These are phyloP conservation scores for Coprinopsis marcescibilis DNA, from an alignment of 768 basidiomycete genomes.

Conservation along the genomic window DNA sequence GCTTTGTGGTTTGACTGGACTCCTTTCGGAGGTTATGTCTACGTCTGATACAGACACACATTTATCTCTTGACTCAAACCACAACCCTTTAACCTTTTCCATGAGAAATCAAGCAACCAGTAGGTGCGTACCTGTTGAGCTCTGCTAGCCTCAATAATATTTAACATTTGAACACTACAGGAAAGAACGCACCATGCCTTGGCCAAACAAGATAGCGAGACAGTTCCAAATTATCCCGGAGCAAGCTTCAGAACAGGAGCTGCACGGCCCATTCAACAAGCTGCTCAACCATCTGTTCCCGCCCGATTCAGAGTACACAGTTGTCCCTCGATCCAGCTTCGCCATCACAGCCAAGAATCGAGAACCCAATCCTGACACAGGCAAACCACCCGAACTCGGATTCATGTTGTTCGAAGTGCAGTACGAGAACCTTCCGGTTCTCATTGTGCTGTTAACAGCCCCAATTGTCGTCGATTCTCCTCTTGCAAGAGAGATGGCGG, in stretches of 20 bases:
- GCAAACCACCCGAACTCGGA: conserved; percentile 2
- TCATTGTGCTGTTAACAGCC: conserved; percentile 22
- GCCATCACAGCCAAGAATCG: conserved; percentile 1
- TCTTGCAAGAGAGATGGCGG: conserved; percentile 19
- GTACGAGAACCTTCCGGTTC: conserved; percentile 17
- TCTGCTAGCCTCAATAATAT: too few species aligned
- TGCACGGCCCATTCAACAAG: conserved; percentile 13
- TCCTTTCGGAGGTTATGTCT: too few species aligned
- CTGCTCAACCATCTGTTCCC: conserved; percentile 16
- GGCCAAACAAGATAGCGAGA: conserved; percentile 3
- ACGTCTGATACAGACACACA: too few species aligned
- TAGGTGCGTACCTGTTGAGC: too few species aligned
- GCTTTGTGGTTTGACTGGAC: too few species aligned
- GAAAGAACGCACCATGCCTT: conserved; percentile 7
- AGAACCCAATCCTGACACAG: conserved; percentile 1
- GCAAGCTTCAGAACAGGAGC: conserved; percentile 9
- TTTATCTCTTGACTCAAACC: too few species aligned
- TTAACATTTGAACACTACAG: too few species aligned
- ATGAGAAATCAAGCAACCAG: background rate
- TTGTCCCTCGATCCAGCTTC: conserved; percentile 9
- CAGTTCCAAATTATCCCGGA: conserved; percentile 10
- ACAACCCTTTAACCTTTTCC: too few species aligned
- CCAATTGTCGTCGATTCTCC: conserved; percentile 7
- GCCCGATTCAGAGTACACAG: conserved; percentile 11
- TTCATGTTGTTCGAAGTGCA: conserved; percentile 19